phyloP scores from a whole-genome alignment of 805 yeast species.

The Starmerella gropengiesseri region DNA sequence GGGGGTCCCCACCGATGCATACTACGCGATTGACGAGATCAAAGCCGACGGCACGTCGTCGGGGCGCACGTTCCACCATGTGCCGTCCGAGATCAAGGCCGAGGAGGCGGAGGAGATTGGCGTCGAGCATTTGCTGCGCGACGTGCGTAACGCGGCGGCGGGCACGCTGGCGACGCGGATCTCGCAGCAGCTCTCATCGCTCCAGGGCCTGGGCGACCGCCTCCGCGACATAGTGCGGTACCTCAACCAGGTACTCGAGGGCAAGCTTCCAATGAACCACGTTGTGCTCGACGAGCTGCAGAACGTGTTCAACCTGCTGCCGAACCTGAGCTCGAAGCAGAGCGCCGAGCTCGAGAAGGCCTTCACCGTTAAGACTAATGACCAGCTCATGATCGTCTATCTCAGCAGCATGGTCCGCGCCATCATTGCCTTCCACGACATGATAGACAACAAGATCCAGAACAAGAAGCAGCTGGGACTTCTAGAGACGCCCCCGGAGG shows the following conservation, averaged over 20 bases:
- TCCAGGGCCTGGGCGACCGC: slow-evolving; percentile 74
- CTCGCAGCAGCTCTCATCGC: slow-evolving; percentile 79
- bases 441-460: slow-evolving; percentile 89
- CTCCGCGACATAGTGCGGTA: slow-evolving; percentile 68
- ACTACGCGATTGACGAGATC: slow-evolving; percentile 85
- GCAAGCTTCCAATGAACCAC: slow-evolving; percentile 77
- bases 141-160: slow-evolving; percentile 91
- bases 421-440: slow-evolving; percentile 89
- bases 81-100: slow-evolving; percentile 87
- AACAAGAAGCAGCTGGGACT: slow-evolving; percentile 40
- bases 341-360: slow-evolving; percentile 48
- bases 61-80: slow-evolving; percentile 83
- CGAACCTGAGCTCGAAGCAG: slow-evolving; percentile 45
- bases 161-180: slow-evolving; percentile 80
- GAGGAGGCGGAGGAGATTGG: slow-evolving; percentile 99
- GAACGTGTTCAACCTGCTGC: slow-evolving; percentile 86
- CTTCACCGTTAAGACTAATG: slow-evolving; percentile 86
- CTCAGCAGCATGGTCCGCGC: slow-evolving; percentile 83
- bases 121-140: slow-evolving; percentile 90
- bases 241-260: slow-evolving; percentile 58
- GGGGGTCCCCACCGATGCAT: slow-evolving; percentile 94
- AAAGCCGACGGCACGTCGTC: slow-evolving; percentile 92
- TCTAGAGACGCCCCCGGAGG: not conserved
- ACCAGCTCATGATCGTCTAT: slow-evolving; percentile 88
- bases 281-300: slow-evolving; percentile 84